phyloP scores from a whole-genome alignment of 352 stramenopile species.

The Globisporangium iwayamae region DNA sequence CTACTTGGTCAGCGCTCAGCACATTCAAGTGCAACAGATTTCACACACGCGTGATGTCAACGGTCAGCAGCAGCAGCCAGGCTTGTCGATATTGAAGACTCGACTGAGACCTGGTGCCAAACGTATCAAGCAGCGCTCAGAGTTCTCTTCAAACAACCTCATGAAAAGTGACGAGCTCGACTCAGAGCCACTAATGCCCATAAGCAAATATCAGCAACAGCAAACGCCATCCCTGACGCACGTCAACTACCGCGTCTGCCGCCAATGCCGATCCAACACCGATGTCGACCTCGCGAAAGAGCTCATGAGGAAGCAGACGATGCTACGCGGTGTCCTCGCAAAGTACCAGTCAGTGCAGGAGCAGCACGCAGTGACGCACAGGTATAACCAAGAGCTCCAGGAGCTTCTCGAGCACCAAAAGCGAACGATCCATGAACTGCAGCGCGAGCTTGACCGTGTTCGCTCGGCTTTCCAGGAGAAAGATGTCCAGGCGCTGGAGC shows the following conservation, averaged over 20 bases:
- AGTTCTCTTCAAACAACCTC: background rate
- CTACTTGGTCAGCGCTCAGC: slow-evolving; percentile 18
- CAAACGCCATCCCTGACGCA: background rate
- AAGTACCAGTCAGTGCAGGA: slow-evolving; percentile 26
- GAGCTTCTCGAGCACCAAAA: slow-evolving; percentile 2
- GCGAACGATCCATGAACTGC: slow-evolving; percentile 4
- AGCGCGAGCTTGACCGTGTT: slow-evolving; percentile 6
- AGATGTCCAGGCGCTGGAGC: background rate
- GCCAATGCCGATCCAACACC: slow-evolving; percentile 23
- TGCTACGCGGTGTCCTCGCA: slow-evolving; percentile 20
- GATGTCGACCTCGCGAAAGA: slow-evolving; percentile 34
- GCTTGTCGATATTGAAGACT: background rate
- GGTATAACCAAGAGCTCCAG: background rate
- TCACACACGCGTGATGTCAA: background rate
- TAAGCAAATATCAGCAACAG: background rate
- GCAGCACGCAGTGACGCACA: slow-evolving; percentile 5
- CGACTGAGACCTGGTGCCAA: background rate
- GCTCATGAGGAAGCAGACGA: slow-evolving; percentile 24
- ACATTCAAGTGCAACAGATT: background rate
- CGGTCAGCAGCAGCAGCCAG: background rate
- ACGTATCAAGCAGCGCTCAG: background rate
- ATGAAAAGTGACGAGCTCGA: background rate
- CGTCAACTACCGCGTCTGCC: slow-evolving; percentile 24
- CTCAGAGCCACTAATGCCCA: background rate
- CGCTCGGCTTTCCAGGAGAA: background rate